Percentiles rank a stretch among this genome's conserved stretches.
These are phyloP conservation scores for Cercospora janseana DNA, from an alignment of 2,329 filamentous ascomycete species.

Conservation along the genomic window DNA sequence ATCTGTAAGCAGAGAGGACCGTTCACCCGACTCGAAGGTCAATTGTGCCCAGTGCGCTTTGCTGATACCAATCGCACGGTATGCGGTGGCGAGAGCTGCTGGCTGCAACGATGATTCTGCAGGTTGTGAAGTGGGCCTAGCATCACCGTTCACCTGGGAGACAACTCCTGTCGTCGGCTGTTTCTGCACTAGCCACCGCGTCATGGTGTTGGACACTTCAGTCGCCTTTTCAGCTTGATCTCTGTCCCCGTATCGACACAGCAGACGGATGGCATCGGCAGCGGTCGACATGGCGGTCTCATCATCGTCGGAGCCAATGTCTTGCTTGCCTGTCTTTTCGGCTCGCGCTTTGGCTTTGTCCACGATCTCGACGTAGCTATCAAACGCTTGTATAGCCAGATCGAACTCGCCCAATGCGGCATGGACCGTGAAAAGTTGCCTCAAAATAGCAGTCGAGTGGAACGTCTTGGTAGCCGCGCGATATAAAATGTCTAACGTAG, in stretches of 20 bases:
- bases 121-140: conserved; percentile 27
- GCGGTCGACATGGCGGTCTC: conserved; percentile 73
- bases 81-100: conserved; percentile 65
- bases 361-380: conserved; percentile 87
- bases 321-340: conserved; percentile 67
- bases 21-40: conserved; percentile 67
- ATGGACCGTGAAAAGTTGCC: conserved; percentile 85
- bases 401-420: conserved; percentile 87
- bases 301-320: conserved; percentile 74
- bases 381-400: conserved; percentile 82
- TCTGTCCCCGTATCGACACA: conserved; percentile 77
- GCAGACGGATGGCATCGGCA: conserved; percentile 72
- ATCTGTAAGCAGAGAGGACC: conserved; percentile 71
- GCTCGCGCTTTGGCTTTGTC: conserved; percentile 80
- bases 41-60: conserved; percentile 83
- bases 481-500: conserved; percentile 81
- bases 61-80: conserved; percentile 81
- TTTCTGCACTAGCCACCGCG: conserved; percentile 69
- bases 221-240: conserved; percentile 76
- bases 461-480: conserved; percentile 89
- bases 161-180: conserved; percentile 33
- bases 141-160: conserved; percentile 18
- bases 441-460: conserved; percentile 85
- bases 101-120: conserved; percentile 53
- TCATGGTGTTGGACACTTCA: conserved; percentile 66